phyloP scores from a whole-genome alignment of 495 filamentous ascomycete species.

The Daldinia caldariorum region DNA sequence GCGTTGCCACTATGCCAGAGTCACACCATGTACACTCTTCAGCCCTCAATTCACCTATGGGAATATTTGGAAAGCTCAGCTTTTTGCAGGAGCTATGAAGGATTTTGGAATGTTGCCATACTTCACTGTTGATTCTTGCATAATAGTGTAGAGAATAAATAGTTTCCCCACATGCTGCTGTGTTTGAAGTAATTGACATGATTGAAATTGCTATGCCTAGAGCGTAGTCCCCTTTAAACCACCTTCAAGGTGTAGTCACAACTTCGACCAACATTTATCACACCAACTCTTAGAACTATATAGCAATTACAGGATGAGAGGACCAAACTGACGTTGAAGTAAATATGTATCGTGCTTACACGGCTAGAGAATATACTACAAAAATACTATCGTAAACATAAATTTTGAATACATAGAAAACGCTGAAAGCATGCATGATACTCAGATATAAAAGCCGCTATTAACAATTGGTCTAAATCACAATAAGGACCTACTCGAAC shows the following conservation, averaged over 20 bases:
- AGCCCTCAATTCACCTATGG: not conserved
- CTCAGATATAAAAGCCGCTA: conserved; percentile 8
- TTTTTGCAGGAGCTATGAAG: not conserved
- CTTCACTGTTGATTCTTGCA: not conserved
- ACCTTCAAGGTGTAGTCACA: too few species aligned
- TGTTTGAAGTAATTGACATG: not conserved
- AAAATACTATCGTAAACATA: conserved; percentile 24
- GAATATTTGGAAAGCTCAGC: not conserved
- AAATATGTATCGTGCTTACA: conserved; percentile 15
- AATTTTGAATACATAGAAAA: conserved; percentile 29
- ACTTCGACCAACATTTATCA: too few species aligned
- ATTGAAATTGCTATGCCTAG: not conserved
- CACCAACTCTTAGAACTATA: too few species aligned
- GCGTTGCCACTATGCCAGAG: not conserved
- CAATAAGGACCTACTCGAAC: conserved; percentile 8
- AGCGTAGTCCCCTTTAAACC: too few species aligned
- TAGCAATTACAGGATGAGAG: not conserved
- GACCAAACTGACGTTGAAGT: not conserved
- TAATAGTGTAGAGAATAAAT: conserved; percentile 4
- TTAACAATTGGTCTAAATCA: conserved; percentile 31
- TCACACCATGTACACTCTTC: not conserved
- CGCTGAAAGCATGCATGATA: conserved; percentile 30
- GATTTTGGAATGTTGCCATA: not conserved
- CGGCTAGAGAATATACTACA: conserved; percentile 19
- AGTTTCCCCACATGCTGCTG: not conserved